Evolutionary conservation across 1,284 basidiomycete genomes (phyloP).

Genomic region (Inonotus hispidus): DNA sequence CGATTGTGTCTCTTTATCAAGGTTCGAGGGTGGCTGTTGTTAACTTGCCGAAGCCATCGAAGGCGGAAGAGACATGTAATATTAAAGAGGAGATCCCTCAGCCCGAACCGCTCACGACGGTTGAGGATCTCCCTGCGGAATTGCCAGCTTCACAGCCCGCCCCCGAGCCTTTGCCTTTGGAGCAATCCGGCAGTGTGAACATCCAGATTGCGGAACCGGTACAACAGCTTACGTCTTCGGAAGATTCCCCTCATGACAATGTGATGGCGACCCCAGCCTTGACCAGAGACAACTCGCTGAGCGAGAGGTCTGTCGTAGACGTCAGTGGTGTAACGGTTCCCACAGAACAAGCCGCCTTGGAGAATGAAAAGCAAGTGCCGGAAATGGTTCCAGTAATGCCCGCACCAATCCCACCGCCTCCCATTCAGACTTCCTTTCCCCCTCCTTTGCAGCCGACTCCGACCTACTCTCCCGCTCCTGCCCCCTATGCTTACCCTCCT

Average conservation of each 20-base stretch:
- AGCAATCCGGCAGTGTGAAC: not conserved
- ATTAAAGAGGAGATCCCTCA: constrained; percentile 1
- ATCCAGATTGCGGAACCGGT: not conserved
- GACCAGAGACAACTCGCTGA: constrained; percentile 16
- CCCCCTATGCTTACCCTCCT: constrained; percentile 56
- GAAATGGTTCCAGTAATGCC: constrained; percentile 20
- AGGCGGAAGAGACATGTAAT: constrained; percentile 28
- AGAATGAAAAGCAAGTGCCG: constrained; percentile 14
- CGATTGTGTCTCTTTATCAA: constrained; percentile 22
- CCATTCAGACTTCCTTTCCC: constrained; percentile 55
- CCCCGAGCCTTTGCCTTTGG: not conserved
- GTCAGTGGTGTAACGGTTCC: constrained; percentile 4
- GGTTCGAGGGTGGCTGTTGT: constrained; percentile 41
- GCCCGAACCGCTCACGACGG: constrained; percentile 27
- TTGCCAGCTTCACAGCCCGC: constrained; percentile 17
- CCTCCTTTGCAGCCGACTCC: constrained; percentile 50
- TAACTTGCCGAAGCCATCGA: constrained; percentile 42
- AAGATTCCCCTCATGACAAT: constrained; percentile 1
- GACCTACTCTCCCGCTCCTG: constrained; percentile 39
- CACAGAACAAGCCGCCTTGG: constrained; percentile 19
- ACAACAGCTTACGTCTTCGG: not conserved
- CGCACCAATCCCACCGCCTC: constrained; percentile 40
- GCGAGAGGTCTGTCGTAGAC: constrained; percentile 12
- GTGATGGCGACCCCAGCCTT: constrained; percentile 13
- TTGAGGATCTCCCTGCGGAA: constrained; percentile 29